Percentiles rank a stretch among this genome's conserved stretches.
phyloP scores from a whole-genome alignment of 768 basidiomycete species.

The Phaeotremella skinneri region DNA sequence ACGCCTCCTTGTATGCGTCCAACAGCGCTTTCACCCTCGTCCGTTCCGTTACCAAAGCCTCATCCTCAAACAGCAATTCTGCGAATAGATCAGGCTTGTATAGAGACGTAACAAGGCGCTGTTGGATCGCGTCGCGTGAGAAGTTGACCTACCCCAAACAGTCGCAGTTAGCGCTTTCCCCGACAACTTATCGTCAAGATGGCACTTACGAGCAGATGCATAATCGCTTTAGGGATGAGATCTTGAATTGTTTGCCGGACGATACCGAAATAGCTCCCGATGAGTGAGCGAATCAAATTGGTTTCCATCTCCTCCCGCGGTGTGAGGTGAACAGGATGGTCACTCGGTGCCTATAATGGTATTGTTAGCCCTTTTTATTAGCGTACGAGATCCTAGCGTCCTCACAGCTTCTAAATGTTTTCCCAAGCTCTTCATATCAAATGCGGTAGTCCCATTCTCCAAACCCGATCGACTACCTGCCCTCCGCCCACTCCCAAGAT shows the following conservation, averaged over 20 bases:
- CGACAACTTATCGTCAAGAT: not conserved
- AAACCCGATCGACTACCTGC: slow-evolving; percentile 49
- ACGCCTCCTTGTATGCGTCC: slow-evolving; percentile 82
- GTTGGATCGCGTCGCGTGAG: slow-evolving; percentile 95
- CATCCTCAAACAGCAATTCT: slow-evolving; percentile 91
- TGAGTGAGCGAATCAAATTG: slow-evolving; percentile 86
- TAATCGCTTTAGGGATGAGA: slow-evolving; percentile 93
- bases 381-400: slow-evolving; percentile 23
- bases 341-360: slow-evolving; percentile 56
- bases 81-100: slow-evolving; percentile 93
- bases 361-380: not conserved
- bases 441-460: slow-evolving; percentile 79
- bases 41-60: slow-evolving; percentile 88
- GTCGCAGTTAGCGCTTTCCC: not conserved
- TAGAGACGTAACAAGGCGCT: slow-evolving; percentile 85
- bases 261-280: slow-evolving; percentile 92
- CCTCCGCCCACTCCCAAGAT: slow-evolving; percentile 40
- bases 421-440: slow-evolving; percentile 97
- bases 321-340: slow-evolving; percentile 65
- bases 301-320: slow-evolving; percentile 96
- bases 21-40: slow-evolving; percentile 88
- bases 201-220: slow-evolving; percentile 62
- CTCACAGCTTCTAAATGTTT: slow-evolving; percentile 96
- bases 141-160: slow-evolving; percentile 76
- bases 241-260: slow-evolving; percentile 96